Percentiles rank a stretch among this genome's conserved stretches.
These are phyloP conservation scores for Mortierella sp. DNA, from an alignment of 371 early-diverging fungal genomes.

Conservation along the genomic window DNA sequence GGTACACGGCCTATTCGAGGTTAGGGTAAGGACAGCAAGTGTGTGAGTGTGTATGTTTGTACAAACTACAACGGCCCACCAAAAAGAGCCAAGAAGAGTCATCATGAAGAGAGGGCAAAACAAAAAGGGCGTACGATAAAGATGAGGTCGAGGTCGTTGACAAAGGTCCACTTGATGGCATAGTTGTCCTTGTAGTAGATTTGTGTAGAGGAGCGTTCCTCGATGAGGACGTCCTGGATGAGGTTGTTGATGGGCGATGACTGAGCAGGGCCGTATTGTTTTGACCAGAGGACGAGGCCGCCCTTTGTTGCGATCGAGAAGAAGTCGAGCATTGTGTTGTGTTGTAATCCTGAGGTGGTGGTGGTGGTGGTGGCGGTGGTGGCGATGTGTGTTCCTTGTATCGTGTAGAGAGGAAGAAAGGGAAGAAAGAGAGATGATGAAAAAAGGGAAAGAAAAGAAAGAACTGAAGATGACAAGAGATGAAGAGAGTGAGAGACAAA, in stretches of 20 bases:
- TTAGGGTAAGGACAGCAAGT: neutral
- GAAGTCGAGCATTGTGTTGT: conserved; percentile 79
- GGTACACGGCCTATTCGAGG: conserved; percentile 83
- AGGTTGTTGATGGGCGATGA: conserved; percentile 81
- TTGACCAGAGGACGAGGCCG: conserved; percentile 89
- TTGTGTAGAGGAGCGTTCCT: conserved; percentile 78
- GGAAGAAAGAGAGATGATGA: neutral
- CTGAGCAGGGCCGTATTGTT: conserved; percentile 69
- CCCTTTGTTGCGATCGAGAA: conserved; percentile 87
- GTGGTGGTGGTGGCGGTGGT: no score
- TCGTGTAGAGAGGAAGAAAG: neutral
- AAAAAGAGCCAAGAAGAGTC: neutral
- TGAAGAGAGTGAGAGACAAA: neutral
- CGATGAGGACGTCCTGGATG: conserved; percentile 84
- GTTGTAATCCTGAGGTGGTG: neutral
- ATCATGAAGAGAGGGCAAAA: neutral
- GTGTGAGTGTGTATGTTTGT: neutral
- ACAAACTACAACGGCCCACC: neutral
- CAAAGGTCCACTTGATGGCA: conserved; percentile 87
- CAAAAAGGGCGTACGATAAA: conserved; percentile 80
- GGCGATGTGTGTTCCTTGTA: neutral
- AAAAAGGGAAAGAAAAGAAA: neutral
- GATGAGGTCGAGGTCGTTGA: conserved; percentile 88
- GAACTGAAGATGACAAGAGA: no score
- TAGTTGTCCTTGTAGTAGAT: conserved; percentile 75